Evolutionary conservation across 805 yeast genomes (phyloP).

Genomic region (Brettanomyces sp.): DNA sequence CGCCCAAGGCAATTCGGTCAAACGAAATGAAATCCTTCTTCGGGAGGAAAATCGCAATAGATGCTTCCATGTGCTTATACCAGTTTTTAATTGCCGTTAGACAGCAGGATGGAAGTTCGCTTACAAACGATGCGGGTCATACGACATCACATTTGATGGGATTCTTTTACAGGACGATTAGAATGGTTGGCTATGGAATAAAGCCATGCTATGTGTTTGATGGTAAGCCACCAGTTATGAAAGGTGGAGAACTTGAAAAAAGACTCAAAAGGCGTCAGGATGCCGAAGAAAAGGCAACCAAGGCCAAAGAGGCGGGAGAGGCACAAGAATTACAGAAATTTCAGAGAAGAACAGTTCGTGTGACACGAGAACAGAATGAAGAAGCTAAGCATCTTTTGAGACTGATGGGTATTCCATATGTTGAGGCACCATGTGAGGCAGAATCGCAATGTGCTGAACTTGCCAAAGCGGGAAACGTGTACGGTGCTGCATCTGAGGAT

Average conservation of each 20-base stretch:
- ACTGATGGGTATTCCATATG: constrained; percentile 92
- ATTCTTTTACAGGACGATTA: constrained; percentile 84
- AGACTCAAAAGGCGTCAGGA: constrained; percentile 74
- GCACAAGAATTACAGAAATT: constrained; percentile 65
- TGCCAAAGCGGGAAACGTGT: constrained; percentile 84
- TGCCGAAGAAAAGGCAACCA: constrained; percentile 68
- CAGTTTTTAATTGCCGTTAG: constrained; percentile 95
- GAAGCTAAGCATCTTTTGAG: constrained; percentile 77
- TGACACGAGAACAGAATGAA: constrained; percentile 82
- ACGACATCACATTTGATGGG: constrained; percentile 94
- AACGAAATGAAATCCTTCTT: constrained; percentile 77
- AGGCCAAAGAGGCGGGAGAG: constrained; percentile 71
- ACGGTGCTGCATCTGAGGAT: constrained; percentile 97
- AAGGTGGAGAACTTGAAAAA: constrained; percentile 87
- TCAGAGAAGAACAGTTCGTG: constrained; percentile 84
- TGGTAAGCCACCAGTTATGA: constrained; percentile 93
- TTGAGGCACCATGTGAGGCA: constrained; percentile 95
- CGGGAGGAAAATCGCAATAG: constrained; percentile 96
- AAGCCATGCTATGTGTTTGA: constrained; percentile 96
- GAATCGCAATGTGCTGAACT: constrained; percentile 97
- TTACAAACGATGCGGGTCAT: constrained; percentile 82
- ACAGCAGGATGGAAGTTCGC: constrained; percentile 92
- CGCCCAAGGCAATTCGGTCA: constrained; percentile 70
- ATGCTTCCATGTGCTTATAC: constrained; percentile 93
- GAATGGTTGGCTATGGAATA: constrained; percentile 86